Evolutionary conservation across 139 green algal genomes (phyloP), one percentile per base, ranked within the genome.

Genomic region (Trebouxia sp.): DNA sequence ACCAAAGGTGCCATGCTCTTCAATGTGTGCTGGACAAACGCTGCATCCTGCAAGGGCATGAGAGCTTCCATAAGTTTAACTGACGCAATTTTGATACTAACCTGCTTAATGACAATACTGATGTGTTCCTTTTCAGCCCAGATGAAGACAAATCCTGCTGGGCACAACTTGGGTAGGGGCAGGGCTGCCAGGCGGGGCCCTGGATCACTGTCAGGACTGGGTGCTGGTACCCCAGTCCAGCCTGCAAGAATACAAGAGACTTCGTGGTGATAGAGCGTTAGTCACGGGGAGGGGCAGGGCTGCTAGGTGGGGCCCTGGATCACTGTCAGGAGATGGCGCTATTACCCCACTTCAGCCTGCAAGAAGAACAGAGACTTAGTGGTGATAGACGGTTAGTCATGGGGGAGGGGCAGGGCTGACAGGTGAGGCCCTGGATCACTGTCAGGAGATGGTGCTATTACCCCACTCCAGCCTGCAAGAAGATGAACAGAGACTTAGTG

Each of bases 61-160:
- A n/a, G 56, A 80, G 84, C 30, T 87, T 79, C 45, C 53, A 76
- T 22, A 67, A 28, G 32, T 87, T 66, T 42, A 8, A 41, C 22
- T 24, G 14, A 39, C 24, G 11, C 24, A n/a, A 39, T 17, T 7
- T 1, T 26, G 17, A 12, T 24, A 9, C 3, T 45, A 8, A 90
- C 83, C 80, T 88, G 80, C 51, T 86, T 55, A 74, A 85, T 87
- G 8, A 93, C 72, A 42, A 32, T 15, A 43, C 88, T 80, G 3
- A 95, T 56, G 45, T 89, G 76, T 50, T 86, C 83, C 86, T 98
- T 98, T 35, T 83, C 82, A 17, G 87, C 85, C 91, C 92, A 98
- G 24, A 97, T 88, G 82, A 98, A 96, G 20, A 98, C 70, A 84
- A 98, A 98, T 35, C 95, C 95, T 6, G 72, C 55, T 3, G 93